These are phyloP conservation scores for Zhuliangozyma blackwelliae DNA, from an alignment of 1,139 yeast genomes.

Conservation along the genomic window DNA sequence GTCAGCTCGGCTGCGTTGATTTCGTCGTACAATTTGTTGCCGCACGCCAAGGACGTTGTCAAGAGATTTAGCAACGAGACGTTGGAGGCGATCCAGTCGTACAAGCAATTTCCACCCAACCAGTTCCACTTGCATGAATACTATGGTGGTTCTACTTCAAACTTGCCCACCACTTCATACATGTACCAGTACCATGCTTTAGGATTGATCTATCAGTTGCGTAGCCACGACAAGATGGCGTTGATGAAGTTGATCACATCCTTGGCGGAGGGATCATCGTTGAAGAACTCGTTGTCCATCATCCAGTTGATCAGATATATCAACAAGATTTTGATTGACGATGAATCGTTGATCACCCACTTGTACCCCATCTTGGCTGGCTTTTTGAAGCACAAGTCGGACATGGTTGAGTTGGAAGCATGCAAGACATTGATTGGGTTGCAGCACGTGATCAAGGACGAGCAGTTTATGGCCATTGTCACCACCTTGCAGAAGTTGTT, in stretches of 20 bases:
- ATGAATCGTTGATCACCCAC: conserved; percentile 49
- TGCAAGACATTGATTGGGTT: conserved; percentile 73
- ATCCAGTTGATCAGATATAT: conserved; percentile 84
- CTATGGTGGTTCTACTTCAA: conserved; percentile 47
- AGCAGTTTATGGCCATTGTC: conserved; percentile 63
- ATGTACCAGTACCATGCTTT: conserved; percentile 95
- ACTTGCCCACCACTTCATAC: conserved; percentile 63
- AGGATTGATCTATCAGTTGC: conserved; percentile 81
- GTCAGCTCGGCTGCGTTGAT: conserved; percentile 91
- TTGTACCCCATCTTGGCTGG: conserved; percentile 63
- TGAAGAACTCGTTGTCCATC: conserved; percentile 72
- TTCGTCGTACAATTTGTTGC: conserved; percentile 83
- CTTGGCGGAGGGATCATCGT: conserved; percentile 56
- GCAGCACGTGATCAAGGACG: conserved; percentile 54
- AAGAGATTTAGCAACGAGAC: conserved; percentile 92
- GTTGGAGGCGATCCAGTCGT: conserved; percentile 75
- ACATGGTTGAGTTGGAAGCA: conserved; percentile 92
- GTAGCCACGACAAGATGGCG: conserved; percentile 93
- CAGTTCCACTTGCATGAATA: conserved; percentile 53
- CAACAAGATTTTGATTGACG: conserved; percentile 61
- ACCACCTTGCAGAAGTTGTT: conserved; percentile 70
- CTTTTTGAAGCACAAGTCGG: conserved; percentile 78
- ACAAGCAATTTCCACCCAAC: conserved; percentile 60
- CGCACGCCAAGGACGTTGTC: conserved; percentile 86
- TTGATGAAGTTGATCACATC: conserved; percentile 85